These are phyloP conservation scores for Drechslerella coelobrocha DNA, from an alignment of 2,329 filamentous ascomycete species.

Conservation along the genomic window DNA sequence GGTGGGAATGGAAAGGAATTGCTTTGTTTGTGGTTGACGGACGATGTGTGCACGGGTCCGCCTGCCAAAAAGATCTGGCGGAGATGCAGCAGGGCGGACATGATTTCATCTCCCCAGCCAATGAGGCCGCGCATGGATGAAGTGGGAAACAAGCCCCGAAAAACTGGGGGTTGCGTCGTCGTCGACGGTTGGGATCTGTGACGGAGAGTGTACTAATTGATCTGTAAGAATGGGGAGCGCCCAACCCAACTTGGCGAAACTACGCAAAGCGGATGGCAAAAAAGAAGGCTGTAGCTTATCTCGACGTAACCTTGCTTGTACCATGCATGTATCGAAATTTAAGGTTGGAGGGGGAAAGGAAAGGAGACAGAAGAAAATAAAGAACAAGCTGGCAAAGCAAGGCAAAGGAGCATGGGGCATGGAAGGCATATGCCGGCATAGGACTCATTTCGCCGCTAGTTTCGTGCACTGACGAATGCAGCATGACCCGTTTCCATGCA, in stretches of 20 bases:
- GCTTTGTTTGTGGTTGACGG: not conserved
- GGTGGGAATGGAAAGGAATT: conserved; percentile 2
- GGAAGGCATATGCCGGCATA: conserved; percentile 25
- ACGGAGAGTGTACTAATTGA: too few relatives aligned
- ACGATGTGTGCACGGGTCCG: conserved; percentile 27
- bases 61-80: conserved; percentile 35
- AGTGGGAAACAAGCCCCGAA: not conserved
- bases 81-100: conserved; percentile 11
- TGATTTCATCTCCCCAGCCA: not conserved
- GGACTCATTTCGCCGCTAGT: conserved; percentile 11
- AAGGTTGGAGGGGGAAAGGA: not conserved
- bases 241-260: conserved; percentile 38
- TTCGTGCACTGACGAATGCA: conserved; percentile 33
- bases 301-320: conserved; percentile 31
- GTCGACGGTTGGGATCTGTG: too few relatives aligned
- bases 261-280: conserved; percentile 48
- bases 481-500: conserved; percentile 26
- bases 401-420: conserved; percentile 39
- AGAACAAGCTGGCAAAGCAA: conserved; percentile 3
- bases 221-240: too few relatives aligned
- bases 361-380: not conserved
- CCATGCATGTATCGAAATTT: conserved; percentile 7
- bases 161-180: not conserved
- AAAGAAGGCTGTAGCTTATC: conserved; percentile 50
- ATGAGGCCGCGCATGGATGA: not conserved